Base-by-base conservation (phyloP, 208 protist genomes). In the Herpetomonas muscarum region DNA sequence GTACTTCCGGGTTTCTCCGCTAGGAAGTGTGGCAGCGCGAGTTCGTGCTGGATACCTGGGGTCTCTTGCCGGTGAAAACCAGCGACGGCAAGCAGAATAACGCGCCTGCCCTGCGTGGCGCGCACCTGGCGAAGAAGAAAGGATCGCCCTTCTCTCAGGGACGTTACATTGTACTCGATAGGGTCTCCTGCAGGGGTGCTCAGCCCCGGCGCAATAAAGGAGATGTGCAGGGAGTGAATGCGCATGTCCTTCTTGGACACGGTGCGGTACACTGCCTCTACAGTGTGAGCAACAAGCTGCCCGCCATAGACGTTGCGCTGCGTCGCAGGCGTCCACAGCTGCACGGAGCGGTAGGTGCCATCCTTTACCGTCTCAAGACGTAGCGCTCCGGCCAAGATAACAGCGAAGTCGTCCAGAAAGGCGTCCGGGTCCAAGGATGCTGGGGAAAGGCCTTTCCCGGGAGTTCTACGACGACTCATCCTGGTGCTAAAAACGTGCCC, bases 141-240 rank as follows among this genome's bases (percentile, higher is more conserved):
- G 5, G 77, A 70, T 4, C 55, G 39, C 0, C 77, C 72, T 12
- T 75, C 59, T 29, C 62, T 59, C 44, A 80, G 44, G 6, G 15
- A 37, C 22, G 42, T 30, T 1, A 85, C 72, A 21, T 22, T 49
- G 56, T 80, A 85, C 22, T 52, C 2, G 9, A 79, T 60, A 1
- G 72, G 72, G 21, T 28, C 49, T 3, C 19, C 34, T 6, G 10
- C 15, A 17, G 22, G 25, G 9, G 28, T 15, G 50, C 49, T 69
- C 47, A 57, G 42, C 31, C 72, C 72, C 1, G 58, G 50, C n/a
- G 50, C 53, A 22, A 79, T n/a, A 62, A 85, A 85, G 24, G 64
- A 67, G 34, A 76, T 22, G 26, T 68, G 78, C 60, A 84, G 55
- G 7, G 68, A 74, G 63, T 79, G 56, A 17, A 83, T 76, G 24